Conservation (phyloP, 139 green algal species). For the Closterium sp. region DNA sequence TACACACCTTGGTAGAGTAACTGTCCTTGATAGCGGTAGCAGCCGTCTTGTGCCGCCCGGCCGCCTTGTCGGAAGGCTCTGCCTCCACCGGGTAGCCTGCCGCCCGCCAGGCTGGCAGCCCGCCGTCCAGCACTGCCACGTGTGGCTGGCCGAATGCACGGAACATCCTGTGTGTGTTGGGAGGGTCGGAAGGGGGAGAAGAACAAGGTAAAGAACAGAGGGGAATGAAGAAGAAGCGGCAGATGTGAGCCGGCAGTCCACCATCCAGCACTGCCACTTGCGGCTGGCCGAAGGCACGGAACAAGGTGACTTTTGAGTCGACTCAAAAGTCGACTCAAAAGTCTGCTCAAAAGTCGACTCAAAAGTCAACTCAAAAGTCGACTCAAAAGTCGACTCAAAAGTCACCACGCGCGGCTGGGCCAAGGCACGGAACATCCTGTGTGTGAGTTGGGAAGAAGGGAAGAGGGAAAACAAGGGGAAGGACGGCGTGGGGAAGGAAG, state of each 20-base stretch:
- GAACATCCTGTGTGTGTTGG: slow-evolving; percentile 69
- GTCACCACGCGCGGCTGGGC: too few relatives aligned
- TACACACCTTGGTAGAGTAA: neutral
- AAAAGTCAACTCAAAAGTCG: too few relatives aligned
- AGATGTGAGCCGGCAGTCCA: slow-evolving; percentile 64
- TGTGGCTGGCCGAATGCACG: slow-evolving; percentile 77
- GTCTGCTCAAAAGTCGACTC: too few relatives aligned
- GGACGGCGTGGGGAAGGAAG: neutral
- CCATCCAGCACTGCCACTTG: slow-evolving; percentile 87
- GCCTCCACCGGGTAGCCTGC: slow-evolving; percentile 44
- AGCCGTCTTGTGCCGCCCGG: neutral
- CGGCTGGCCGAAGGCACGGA: slow-evolving; percentile 76
- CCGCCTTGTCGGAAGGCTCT: neutral
- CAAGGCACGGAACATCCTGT: too few relatives aligned
- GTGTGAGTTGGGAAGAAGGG: neutral
- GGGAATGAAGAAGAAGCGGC: neutral
- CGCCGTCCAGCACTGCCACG: slow-evolving; percentile 87
- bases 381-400: too few relatives aligned
- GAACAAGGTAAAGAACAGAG: neutral
- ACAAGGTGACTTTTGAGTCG: too few relatives aligned
- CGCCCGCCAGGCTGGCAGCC: slow-evolving; percentile 76
- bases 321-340: too few relatives aligned
- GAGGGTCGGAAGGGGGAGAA: neutral
- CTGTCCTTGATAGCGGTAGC: neutral
- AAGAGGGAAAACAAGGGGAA: neutral